phyloP scores from a whole-genome alignment of 768 basidiomycete genomes.

The Scleroderma bovista region DNA sequence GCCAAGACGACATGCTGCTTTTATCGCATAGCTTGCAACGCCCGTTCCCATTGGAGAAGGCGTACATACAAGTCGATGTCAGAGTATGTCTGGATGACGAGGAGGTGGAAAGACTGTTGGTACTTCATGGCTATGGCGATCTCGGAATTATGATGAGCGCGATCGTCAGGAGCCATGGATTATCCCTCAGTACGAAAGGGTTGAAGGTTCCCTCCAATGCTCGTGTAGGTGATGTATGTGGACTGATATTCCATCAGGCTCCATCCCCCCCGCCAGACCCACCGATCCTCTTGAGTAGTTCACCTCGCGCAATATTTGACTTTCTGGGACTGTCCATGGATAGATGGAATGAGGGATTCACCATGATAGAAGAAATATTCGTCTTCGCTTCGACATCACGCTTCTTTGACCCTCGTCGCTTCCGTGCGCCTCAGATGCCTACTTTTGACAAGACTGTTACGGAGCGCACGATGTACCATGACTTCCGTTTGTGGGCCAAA shows the following conservation, averaged over 20 bases:
- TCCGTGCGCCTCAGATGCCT: slow-evolving; percentile 30
- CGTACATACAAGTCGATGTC: slow-evolving; percentile 55
- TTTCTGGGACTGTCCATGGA: slow-evolving; percentile 58
- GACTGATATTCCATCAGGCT: slow-evolving; percentile 27
- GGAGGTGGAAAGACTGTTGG: slow-evolving; percentile 45
- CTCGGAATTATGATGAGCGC: slow-evolving; percentile 65
- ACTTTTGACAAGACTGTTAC: slow-evolving; percentile 39
- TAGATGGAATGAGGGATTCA: slow-evolving; percentile 48
- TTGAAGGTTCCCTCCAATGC: slow-evolving; percentile 42
- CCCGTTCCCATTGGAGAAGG: slow-evolving; percentile 3
- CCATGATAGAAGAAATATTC: slow-evolving; percentile 48
- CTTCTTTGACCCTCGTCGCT: slow-evolving; percentile 43
- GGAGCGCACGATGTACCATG: slow-evolving; percentile 51
- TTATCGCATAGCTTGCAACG: neutral
- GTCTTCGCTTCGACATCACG: slow-evolving; percentile 50
- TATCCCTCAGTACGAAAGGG: slow-evolving; percentile 48
- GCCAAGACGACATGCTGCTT: slow-evolving; percentile 29
- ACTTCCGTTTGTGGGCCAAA: slow-evolving; percentile 50
- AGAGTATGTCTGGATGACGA: slow-evolving; percentile 47
- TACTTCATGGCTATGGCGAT: slow-evolving; percentile 66
- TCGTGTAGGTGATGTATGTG: neutral
- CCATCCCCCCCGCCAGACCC: slow-evolving; percentile 25
- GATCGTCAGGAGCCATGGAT: slow-evolving; percentile 45
- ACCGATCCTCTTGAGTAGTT: slow-evolving; percentile 45
- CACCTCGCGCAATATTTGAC: slow-evolving; percentile 42